Evolutionary conservation across 2,329 filamentous ascomycete species (phyloP), one percentile per base, ranked within the genome.

Genomic region (Monilinia vaccinii-corymbosi): DNA sequence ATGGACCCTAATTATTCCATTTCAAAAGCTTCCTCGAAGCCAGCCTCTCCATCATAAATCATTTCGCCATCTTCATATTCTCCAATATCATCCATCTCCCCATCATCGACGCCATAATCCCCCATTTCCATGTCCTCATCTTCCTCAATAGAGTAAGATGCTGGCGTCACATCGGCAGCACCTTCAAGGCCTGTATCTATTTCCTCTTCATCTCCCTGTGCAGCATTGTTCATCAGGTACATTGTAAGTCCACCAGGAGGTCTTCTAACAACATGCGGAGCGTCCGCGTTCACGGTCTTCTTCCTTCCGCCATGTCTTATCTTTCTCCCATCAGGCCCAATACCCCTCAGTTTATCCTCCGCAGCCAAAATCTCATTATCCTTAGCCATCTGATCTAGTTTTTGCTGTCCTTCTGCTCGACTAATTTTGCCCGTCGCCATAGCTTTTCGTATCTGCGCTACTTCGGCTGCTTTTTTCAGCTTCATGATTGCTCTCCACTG

Each of bases 381-480:
- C 31, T 52, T 51, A 44, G 66, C 62, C 61, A 70, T 69, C 36
- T 64, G 61, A 48, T 56, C 55, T 34, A 70, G 49, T 18, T 62
- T 62, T 38, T 58, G 56, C 55, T 58, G 44, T n/a, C 23, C 61
- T 50, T 60, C 61, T 3, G 51, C 42, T 1, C 8, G 44, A 16
- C 44, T 56, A 32, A 62, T 62, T 49, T 46, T 60, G 3, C 59
- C 47, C 14, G 31, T 38, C 16, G 67, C 52, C 4, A 65, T 60
- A 28, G 63, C 56, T 23, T 61, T 56, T 21, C 68, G 42, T 14
- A 60, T 62, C 47, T 69, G 65, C 23, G 63, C 51, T 10, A 61
- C 49, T 42, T 66, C 63, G n/a, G 62, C 56, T 18, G 60, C 40
- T 42, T 62, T 46, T 10, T 67, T 57, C 2, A 65, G 48, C 14